phyloP scores from a whole-genome alignment of 2,329 filamentous ascomycete species.

The Chaetomium globosum region DNA sequence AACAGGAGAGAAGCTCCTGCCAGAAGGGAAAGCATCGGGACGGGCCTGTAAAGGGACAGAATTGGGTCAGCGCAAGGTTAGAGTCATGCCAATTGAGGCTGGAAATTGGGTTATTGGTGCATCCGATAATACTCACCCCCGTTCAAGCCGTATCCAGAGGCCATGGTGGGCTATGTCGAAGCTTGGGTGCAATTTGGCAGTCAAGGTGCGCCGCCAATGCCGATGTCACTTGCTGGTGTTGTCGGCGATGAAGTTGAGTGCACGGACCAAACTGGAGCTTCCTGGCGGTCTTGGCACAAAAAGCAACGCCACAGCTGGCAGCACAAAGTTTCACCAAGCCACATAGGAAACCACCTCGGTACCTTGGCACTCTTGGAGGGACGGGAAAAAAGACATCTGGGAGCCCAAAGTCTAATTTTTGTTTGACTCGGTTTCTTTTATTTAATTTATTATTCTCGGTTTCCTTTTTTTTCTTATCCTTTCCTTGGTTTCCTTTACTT shows the following conservation, averaged over 20 bases:
- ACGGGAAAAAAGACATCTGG: too few species aligned
- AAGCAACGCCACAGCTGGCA: not conserved
- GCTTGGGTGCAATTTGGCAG: slow-evolving; percentile 28
- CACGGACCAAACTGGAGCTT: slow-evolving; percentile 19
- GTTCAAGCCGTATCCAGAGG: slow-evolving; percentile 79
- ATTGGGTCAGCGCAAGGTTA: slow-evolving; percentile 15
- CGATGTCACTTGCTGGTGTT: slow-evolving; percentile 27
- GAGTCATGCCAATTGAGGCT: not conserved
- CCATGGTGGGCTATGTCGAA: slow-evolving; percentile 55
- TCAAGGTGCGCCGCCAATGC: slow-evolving; percentile 24
- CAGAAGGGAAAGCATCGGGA: slow-evolving; percentile 97
- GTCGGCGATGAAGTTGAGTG: slow-evolving; percentile 27
- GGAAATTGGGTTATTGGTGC: slow-evolving; percentile 25
- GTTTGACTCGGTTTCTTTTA: too few species aligned
- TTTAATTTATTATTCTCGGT: too few species aligned
- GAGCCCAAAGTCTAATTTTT: too few species aligned
- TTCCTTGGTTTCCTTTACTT: too few species aligned
- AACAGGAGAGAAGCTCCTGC: slow-evolving; percentile 98
- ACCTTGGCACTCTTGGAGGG: too few species aligned
- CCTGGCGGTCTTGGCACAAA: slow-evolving; percentile 12
- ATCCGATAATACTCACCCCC: slow-evolving; percentile 62
- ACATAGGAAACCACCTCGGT: slow-evolving; percentile 3
- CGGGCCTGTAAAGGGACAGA: slow-evolving; percentile 50
- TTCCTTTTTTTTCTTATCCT: too few species aligned
- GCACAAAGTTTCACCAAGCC: not conserved